These are phyloP conservation scores for Bremia lactucae DNA, from an alignment of 352 stramenopile genomes.

Conservation along the genomic window DNA sequence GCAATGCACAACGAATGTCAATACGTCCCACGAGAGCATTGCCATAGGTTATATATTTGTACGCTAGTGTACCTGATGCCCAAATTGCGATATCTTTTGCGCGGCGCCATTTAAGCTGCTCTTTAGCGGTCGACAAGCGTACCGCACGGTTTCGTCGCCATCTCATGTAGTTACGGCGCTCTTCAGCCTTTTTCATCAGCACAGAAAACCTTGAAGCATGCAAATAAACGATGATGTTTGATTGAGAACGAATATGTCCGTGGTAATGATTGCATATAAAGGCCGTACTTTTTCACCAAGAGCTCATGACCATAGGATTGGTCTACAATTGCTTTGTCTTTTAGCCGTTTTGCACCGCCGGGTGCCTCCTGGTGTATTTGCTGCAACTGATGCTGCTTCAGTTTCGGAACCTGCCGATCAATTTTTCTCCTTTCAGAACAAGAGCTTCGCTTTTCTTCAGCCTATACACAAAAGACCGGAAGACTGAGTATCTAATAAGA, in stretches of 20 bases:
- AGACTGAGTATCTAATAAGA: neutral
- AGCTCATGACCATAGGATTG: conserved; percentile 6
- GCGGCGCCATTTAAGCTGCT: conserved; percentile 22
- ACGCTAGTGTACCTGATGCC: conserved; percentile 20
- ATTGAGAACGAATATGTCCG: neutral
- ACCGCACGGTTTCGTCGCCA: conserved; percentile 41
- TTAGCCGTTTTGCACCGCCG: too few species aligned
- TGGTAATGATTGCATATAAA: neutral
- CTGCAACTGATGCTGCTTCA: neutral
- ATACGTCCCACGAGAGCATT: conserved; percentile 4
- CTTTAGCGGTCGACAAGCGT: conserved; percentile 26
- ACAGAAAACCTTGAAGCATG: conserved; percentile 23
- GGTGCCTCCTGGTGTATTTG: conserved; percentile 5
- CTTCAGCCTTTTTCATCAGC: conserved; percentile 26
- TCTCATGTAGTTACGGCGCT: conserved; percentile 40
- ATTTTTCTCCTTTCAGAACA: too few species aligned
- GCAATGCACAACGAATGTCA: neutral
- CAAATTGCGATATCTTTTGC: conserved; percentile 18
- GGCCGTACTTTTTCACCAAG: conserved; percentile 18
- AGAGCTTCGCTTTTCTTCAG: conserved; percentile 8
- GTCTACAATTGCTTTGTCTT: conserved; percentile 16
- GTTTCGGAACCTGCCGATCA: neutral
- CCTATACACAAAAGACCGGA: conserved; percentile 7
- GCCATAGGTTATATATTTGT: neutral
- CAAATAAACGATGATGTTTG: conserved; percentile 1